These are phyloP conservation scores for Phalaenopsis aphrodite DNA, from an alignment of 106 monocot genomes.

Conservation along the genomic window DNA sequence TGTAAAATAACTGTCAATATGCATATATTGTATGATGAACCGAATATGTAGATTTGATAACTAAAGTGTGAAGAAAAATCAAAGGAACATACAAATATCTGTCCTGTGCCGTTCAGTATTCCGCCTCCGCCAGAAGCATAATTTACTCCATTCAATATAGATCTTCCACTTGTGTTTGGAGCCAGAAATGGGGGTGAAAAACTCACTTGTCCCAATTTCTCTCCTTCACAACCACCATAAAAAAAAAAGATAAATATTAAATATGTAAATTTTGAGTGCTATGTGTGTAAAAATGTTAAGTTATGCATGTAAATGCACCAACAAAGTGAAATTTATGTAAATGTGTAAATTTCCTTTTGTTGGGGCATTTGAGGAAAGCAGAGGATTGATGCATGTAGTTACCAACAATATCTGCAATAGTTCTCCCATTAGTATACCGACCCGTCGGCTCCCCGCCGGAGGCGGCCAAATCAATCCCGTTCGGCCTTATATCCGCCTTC, in stretches of 20 bases:
- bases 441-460: conserved; percentile 75
- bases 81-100: conserved; percentile 50
- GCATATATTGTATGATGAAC: too few species aligned
- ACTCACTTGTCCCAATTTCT: conserved; percentile 31
- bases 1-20: too few species aligned
- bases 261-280: too few species aligned
- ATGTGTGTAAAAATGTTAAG: too few species aligned
- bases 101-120: conserved; percentile 71
- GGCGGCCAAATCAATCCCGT: conserved; percentile 73
- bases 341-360: too few species aligned
- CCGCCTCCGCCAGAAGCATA: conserved; percentile 89
- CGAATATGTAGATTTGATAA: too few species aligned
- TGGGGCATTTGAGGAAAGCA: neutral
- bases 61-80: neutral
- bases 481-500: conserved; percentile 59
- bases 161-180: conserved; percentile 56
- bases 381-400: neutral
- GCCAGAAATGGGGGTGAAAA: conserved; percentile 59
- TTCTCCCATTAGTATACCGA: conserved; percentile 82
- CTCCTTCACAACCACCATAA: conserved; percentile 18
- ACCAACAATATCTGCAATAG: conserved; percentile 84
- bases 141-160: conserved; percentile 67
- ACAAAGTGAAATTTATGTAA: too few species aligned
- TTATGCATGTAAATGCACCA: too few species aligned
- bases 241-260: neutral